Percentiles rank a stretch among this genome's conserved stretches.
Evolutionary conservation across 2,329 filamentous ascomycete species (phyloP).

Genomic region (Fusarium nanum): DNA sequence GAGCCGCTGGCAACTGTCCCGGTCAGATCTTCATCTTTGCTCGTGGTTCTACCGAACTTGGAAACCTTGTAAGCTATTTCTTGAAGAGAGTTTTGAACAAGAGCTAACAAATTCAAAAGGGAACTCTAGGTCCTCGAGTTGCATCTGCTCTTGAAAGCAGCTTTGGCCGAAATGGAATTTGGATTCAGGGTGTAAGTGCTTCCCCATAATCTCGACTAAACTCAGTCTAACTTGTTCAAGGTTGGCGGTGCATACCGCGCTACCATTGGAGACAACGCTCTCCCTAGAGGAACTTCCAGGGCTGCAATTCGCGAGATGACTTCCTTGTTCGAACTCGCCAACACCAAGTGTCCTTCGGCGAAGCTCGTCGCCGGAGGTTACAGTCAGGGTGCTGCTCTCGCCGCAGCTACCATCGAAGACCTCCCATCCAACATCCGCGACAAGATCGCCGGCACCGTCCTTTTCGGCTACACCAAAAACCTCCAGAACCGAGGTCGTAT

Average conservation of each 20-base stretch:
- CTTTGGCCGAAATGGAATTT: conserved; percentile 46
- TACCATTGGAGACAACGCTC: conserved; percentile 50
- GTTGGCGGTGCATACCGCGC: conserved; percentile 53
- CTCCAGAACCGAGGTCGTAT: conserved; percentile 55
- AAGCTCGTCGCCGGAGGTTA: conserved; percentile 57
- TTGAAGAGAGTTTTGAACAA: rapidly evolving
- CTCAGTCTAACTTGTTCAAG: background rate
- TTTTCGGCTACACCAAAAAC: conserved; percentile 59
- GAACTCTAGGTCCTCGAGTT: conserved; percentile 47
- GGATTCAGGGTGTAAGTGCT: conserved; percentile 57
- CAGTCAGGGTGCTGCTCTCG: conserved; percentile 58
- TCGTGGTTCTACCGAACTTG: conserved; percentile 53
- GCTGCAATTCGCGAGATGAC: conserved; percentile 56
- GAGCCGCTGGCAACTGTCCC: conserved; percentile 49
- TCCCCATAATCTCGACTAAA: rapidly evolving
- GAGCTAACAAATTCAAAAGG: conserved; percentile 17
- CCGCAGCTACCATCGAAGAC: conserved; percentile 54
- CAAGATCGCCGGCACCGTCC: conserved; percentile 52
- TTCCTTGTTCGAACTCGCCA: conserved; percentile 55
- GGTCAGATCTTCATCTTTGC: conserved; percentile 54
- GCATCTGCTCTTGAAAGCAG: conserved; percentile 45
- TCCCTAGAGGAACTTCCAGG: conserved; percentile 52
- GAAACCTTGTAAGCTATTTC: conserved; percentile 50
- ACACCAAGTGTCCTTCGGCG: conserved; percentile 57
- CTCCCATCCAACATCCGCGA: conserved; percentile 47